These are phyloP conservation scores for Solanum pinnatisectum DNA, from an alignment of 257 asterid species.

Conservation along the genomic window DNA sequence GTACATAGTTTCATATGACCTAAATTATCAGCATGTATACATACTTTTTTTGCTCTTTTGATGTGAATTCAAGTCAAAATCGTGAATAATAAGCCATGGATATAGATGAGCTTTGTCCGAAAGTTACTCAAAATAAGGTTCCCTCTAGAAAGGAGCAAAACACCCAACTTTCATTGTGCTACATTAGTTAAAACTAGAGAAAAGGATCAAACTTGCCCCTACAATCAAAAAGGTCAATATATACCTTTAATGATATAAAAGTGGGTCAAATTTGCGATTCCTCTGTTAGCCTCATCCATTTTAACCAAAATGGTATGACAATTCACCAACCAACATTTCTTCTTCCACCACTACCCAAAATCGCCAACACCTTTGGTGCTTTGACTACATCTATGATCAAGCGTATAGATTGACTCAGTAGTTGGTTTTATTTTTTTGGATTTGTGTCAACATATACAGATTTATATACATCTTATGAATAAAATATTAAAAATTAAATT, in stretches of 20 bases:
- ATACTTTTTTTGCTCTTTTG: neutral
- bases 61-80: neutral
- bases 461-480: neutral
- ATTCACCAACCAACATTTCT: neutral
- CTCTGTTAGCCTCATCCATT: neutral
- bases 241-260: neutral
- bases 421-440: neutral
- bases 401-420: neutral
- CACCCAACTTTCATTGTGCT: neutral
- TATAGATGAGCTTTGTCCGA: neutral
- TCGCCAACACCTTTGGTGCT: neutral
- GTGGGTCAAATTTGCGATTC: neutral
- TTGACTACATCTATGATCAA: neutral
- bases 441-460: neutral
- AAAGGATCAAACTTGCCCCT: neutral
- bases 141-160: neutral
- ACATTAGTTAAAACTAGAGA: neutral
- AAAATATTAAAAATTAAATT: too few relatives aligned
- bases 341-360: neutral
- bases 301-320: neutral
- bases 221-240: neutral
- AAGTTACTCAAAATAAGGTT: neutral
- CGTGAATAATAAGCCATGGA: neutral
- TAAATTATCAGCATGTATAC: neutral
- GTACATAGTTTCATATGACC: neutral